These are phyloP conservation scores for Dothideomycetes sp. DNA, from an alignment of 2,329 filamentous ascomycete species.

Conservation along the genomic window DNA sequence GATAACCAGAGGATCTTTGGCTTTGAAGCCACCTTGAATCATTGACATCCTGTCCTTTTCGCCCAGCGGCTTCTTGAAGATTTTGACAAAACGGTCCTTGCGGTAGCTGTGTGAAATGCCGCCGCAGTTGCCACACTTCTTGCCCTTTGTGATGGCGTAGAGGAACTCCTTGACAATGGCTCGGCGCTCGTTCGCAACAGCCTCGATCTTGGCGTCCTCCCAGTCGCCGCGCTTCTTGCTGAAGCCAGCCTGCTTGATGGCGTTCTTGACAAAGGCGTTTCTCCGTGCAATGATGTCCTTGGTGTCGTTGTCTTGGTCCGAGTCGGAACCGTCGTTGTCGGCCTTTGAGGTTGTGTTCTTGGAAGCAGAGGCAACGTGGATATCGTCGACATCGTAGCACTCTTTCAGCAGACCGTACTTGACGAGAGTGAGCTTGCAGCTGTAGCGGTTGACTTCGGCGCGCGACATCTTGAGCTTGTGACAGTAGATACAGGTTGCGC, in stretches of 20 bases:
- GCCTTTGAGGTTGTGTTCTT: constrained; percentile 12
- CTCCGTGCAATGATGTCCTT: constrained; percentile 44
- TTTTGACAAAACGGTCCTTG: constrained; percentile 85
- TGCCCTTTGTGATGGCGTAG: constrained; percentile 55
- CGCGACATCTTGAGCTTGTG: constrained; percentile 72
- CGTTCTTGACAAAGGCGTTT: constrained; percentile 60
- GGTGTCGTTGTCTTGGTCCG: constrained; percentile 50
- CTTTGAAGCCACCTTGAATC: constrained; percentile 56
- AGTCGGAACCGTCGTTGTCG: constrained; percentile 45
- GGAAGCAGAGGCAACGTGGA: constrained; percentile 23
- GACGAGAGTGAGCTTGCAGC: constrained; percentile 75
- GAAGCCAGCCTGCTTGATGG: constrained; percentile 50
- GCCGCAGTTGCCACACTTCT: constrained; percentile 57
- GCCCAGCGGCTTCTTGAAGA: constrained; percentile 73
- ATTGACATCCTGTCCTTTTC: constrained; percentile 69
- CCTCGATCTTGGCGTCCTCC: constrained; percentile 64
- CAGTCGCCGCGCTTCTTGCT: constrained; percentile 32
- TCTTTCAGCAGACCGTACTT: constrained; percentile 73
- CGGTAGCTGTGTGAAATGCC: constrained; percentile 72
- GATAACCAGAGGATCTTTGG: constrained; percentile 58
- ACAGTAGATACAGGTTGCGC: constrained; percentile 85
- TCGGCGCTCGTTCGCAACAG: constrained; percentile 65
- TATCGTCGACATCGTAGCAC: constrained; percentile 40
- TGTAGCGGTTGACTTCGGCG: constrained; percentile 64
- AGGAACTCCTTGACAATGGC: constrained; percentile 73